Evolutionary conservation across 176 grass and related monocot species (phyloP).

Genomic region (Areca catechu): DNA sequence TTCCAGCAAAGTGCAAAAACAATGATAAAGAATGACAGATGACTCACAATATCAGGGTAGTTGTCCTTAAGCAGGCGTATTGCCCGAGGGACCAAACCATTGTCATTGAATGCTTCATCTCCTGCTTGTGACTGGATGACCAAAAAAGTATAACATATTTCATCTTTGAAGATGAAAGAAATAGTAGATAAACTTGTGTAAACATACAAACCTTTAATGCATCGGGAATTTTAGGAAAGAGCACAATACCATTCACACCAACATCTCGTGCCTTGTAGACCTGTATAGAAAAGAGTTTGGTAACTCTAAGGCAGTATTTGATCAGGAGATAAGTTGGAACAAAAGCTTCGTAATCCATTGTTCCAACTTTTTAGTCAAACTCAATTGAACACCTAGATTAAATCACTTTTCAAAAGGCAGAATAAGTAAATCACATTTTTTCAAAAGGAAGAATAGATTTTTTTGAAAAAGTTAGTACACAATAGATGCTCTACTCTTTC

Average conservation of each 20-base stretch:
- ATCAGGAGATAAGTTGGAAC: too few relatives aligned
- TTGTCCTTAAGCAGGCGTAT: constrained; percentile 92
- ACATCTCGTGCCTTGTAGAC: constrained; percentile 91
- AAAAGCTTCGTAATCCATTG: too few relatives aligned
- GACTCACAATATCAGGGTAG: constrained; percentile 83
- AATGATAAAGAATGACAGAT: neutral
- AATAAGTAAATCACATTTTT: too few relatives aligned
- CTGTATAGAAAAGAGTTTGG: constrained; percentile 30
- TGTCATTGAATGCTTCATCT: constrained; percentile 89
- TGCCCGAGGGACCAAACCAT: constrained; percentile 77
- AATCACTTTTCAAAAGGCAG: too few relatives aligned
- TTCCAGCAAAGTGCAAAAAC: neutral
- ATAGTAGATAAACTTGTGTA: neutral
- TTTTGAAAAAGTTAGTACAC: too few relatives aligned
- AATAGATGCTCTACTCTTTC: too few relatives aligned
- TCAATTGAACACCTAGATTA: too few relatives aligned
- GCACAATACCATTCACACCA: constrained; percentile 86
- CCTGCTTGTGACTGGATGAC: constrained; percentile 54
- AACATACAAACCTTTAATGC: constrained; percentile 66
- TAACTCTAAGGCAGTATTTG: too few relatives aligned
- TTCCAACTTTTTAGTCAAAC: too few relatives aligned
- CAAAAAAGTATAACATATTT: constrained; percentile 8
- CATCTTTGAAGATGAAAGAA: constrained; percentile 2
- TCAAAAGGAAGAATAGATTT: too few relatives aligned
- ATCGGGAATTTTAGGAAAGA: constrained; percentile 98